phyloP scores from a whole-genome alignment of 2,329 filamentous ascomycete species.

The Dothistroma septosporum region DNA sequence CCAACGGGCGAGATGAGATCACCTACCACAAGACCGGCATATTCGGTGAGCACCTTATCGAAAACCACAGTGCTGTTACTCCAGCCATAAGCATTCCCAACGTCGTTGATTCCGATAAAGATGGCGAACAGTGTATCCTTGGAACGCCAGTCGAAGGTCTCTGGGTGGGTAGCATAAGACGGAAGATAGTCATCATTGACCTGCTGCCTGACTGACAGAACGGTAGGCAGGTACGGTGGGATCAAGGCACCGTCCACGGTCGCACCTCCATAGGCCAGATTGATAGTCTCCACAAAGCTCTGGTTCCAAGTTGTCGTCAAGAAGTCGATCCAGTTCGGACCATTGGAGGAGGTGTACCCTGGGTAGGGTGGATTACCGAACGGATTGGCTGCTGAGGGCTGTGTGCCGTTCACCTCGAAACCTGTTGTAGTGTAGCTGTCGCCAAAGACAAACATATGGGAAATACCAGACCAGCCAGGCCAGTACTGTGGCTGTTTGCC shows the following conservation, averaged over 20 bases:
- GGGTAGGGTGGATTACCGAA: conserved; percentile 59
- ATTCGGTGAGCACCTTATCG: conserved; percentile 37
- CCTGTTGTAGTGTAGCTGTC: conserved; percentile 59
- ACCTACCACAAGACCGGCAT: conserved; percentile 32
- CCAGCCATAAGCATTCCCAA: conserved; percentile 48
- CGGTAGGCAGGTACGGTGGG: conserved; percentile 46
- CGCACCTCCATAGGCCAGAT: conserved; percentile 48
- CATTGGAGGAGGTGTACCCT: conserved; percentile 32
- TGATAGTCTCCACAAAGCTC: conserved; percentile 49
- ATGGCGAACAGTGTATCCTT: conserved; percentile 40
- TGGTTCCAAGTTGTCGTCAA: conserved; percentile 45
- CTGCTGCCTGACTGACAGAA: conserved; percentile 53
- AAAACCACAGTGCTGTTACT: conserved; percentile 35
- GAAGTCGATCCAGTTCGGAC: conserved; percentile 55
- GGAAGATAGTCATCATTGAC: conserved; percentile 44
- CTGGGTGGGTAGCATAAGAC: conserved; percentile 29
- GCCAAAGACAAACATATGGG: conserved; percentile 37
- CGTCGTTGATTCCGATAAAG: conserved; percentile 54
- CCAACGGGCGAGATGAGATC: too few species aligned
- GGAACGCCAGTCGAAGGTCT: conserved; percentile 36
- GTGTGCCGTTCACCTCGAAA: conserved; percentile 51
- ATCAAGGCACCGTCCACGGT: conserved; percentile 47
- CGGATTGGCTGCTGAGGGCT: conserved; percentile 53
- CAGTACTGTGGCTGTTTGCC: neutral
- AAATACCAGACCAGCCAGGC: conserved; percentile 1